These are phyloP conservation scores for Termitomyces sp. DNA, from an alignment of 768 basidiomycete genomes.

Conservation along the genomic window DNA sequence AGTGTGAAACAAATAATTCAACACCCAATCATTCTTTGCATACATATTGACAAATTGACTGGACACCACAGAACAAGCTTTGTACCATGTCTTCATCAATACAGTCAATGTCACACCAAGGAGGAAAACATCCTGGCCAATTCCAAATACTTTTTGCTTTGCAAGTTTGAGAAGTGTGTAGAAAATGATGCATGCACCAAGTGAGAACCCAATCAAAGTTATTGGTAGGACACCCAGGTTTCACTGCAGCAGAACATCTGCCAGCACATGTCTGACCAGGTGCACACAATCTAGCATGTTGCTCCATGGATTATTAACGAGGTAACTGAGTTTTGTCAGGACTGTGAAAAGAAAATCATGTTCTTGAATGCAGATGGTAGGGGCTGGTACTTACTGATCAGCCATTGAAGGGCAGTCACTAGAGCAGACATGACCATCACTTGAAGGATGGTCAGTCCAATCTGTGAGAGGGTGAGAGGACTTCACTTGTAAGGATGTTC, in stretches of 20 bases:
- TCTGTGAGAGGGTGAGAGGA: slow-evolving; percentile 80
- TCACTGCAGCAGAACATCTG: no score
- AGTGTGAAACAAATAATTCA: slow-evolving; percentile 95
- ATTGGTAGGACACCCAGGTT: no score
- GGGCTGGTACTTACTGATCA: slow-evolving; percentile 67
- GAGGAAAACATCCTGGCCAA: slow-evolving; percentile 95
- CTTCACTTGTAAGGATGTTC: no score
- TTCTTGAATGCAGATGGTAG: background rate
- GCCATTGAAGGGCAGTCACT: slow-evolving; percentile 95
- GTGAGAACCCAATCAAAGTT: no score
- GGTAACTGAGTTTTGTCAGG: no score
- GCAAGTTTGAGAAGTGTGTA: no score
- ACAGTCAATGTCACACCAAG: slow-evolving; percentile 91
- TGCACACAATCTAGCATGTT: slow-evolving; percentile 93
- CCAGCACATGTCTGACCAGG: slow-evolving; percentile 89
- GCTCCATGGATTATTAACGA: no score
- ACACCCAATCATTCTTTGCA: slow-evolving; percentile 91
- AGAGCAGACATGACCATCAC: slow-evolving; percentile 92
- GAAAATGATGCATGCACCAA: no score
- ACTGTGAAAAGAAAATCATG: no score
- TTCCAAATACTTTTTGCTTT: no score
- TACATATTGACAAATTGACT: slow-evolving; percentile 90
- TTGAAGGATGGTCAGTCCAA: slow-evolving; percentile 85
- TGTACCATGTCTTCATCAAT: slow-evolving; percentile 70
- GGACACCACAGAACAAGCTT: slow-evolving; percentile 78